Percentiles rank a stretch among this genome's conserved stretches.
Evolutionary conservation across 768 basidiomycete genomes (phyloP).

Genomic region (Termitomyces sp.): DNA sequence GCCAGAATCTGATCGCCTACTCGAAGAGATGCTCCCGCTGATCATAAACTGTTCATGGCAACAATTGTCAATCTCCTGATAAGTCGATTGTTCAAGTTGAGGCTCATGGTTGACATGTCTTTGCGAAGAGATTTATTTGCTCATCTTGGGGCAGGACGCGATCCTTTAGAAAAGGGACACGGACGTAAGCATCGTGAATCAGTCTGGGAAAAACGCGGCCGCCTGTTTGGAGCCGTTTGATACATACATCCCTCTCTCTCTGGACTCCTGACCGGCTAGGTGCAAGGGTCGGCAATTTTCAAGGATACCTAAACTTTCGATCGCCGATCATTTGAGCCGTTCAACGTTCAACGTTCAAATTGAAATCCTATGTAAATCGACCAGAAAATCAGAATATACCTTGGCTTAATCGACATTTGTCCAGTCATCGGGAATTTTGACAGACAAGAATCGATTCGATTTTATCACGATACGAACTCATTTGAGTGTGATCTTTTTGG

Average conservation of each 20-base stretch:
- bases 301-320: neutral
- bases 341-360: neutral
- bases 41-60: neutral
- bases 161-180: neutral
- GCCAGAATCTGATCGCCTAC: neutral
- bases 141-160: neutral
- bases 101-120: neutral
- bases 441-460: neutral
- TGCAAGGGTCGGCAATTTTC: neutral
- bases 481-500: conserved; percentile 1
- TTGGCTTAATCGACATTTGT: neutral
- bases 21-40: neutral
- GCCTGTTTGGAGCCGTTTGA: no score
- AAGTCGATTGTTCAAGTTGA: neutral
- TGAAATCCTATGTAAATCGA: neutral
- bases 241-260: no score
- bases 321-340: neutral
- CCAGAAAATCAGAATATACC: neutral
- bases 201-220: neutral
- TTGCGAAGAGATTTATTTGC: neutral
- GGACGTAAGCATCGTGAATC: neutral
- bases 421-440: neutral
- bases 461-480: neutral
- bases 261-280: neutral
- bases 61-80: neutral